Conservation (phyloP, 208 protist species). For the Trypanosoma mega region DNA sequence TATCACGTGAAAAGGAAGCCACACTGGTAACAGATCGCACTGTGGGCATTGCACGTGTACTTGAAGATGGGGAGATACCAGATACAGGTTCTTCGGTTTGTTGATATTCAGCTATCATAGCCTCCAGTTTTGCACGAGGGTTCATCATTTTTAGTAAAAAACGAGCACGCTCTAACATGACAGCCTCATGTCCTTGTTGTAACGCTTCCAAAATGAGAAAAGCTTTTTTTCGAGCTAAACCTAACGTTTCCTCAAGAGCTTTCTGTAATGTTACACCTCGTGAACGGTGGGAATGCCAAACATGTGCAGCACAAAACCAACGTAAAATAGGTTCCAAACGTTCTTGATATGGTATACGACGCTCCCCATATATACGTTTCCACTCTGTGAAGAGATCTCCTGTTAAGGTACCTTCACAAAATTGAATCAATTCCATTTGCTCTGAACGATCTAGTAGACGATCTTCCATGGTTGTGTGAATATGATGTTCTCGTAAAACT, state of each 20-base stretch:
- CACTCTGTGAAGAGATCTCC: slow-evolving; percentile 23
- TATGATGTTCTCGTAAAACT: slow-evolving; percentile 18
- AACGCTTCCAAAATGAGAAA: slow-evolving; percentile 81
- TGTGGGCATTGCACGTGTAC: slow-evolving; percentile 7
- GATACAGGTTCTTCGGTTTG: slow-evolving; percentile 70
- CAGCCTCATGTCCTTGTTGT: slow-evolving; percentile 64
- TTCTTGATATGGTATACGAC: slow-evolving; percentile 22
- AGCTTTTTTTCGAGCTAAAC: slow-evolving; percentile 60
- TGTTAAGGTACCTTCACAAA: slow-evolving; percentile 14
- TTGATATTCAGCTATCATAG: slow-evolving; percentile 54
- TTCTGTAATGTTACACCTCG: slow-evolving; percentile 36
- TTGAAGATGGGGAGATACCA: slow-evolving; percentile 5
- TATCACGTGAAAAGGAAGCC: slow-evolving; percentile 19
- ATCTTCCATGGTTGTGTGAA: slow-evolving; percentile 4
- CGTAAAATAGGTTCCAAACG: slow-evolving; percentile 32
- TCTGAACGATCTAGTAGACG: slow-evolving; percentile 17
- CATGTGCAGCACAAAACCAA: slow-evolving; percentile 27
- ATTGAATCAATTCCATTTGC: slow-evolving; percentile 15
- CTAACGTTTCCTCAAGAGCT: slow-evolving; percentile 38
- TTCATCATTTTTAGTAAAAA: slow-evolving; percentile 76
- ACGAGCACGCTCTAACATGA: slow-evolving; percentile 57
- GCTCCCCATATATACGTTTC: slow-evolving; percentile 26
- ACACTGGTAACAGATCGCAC: slow-evolving; percentile 14
- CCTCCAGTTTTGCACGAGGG: slow-evolving; percentile 55
- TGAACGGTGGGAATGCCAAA: slow-evolving; percentile 28